Evolutionary conservation across 1,284 basidiomycete species (phyloP).

Genomic region (Hemileia vastatrix): DNA sequence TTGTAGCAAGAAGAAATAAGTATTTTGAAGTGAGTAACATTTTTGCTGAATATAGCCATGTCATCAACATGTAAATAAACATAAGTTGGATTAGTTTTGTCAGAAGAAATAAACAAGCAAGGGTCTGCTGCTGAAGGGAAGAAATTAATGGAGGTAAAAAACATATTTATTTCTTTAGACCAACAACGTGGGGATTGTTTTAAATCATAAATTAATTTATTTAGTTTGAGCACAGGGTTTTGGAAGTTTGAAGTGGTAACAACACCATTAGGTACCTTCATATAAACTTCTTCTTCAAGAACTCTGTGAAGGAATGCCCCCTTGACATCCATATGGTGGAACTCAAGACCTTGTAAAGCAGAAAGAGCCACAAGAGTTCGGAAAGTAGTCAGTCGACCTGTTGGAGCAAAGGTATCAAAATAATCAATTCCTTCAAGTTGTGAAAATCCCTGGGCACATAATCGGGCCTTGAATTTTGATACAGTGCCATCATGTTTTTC

Average conservation of each 20-base stretch:
- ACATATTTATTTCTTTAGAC: not conserved
- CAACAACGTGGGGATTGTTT: not conserved
- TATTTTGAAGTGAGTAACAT: not conserved
- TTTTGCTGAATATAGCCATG: not conserved
- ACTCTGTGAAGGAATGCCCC: slow-evolving; percentile 21
- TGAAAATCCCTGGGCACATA: slow-evolving; percentile 23
- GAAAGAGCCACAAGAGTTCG: slow-evolving; percentile 17
- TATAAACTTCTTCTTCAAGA: not conserved
- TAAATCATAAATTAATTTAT: not conserved
- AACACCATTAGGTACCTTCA: not conserved
- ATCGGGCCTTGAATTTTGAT: slow-evolving; percentile 23
- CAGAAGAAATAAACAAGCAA: slow-evolving; percentile 2
- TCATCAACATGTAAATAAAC: not conserved
- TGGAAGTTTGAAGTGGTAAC: too few relatives aligned
- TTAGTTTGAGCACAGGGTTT: too few relatives aligned
- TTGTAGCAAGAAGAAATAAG: not conserved
- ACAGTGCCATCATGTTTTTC: too few relatives aligned
- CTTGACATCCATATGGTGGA: slow-evolving; percentile 22
- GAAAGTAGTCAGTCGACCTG: not conserved
- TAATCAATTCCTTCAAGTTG: slow-evolving; percentile 23
- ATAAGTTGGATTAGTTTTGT: too few relatives aligned
- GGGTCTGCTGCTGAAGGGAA: not conserved
- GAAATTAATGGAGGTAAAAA: not conserved
- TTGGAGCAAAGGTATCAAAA: slow-evolving; percentile 22
- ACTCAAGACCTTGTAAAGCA: slow-evolving; percentile 3